A percentile compares a stretch with the other conserved stretches of the same genome.
phyloP scores from a whole-genome alignment of 352 stramenopile genomes.

The Phytopythium cucurbitacearum region DNA sequence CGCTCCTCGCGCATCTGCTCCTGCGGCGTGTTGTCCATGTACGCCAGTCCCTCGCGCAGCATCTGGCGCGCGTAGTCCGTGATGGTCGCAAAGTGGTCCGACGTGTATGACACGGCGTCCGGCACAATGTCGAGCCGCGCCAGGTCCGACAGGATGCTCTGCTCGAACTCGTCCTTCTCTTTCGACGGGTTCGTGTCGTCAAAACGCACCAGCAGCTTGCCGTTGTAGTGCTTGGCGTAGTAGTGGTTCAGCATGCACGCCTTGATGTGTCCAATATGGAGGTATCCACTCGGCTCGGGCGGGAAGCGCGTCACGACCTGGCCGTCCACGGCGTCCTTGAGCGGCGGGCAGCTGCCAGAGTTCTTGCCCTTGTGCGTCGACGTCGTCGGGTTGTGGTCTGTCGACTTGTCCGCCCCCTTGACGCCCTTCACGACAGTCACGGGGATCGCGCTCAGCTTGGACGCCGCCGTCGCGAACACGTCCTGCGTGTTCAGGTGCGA shows the following conservation, averaged over 20 bases:
- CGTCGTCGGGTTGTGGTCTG: slow-evolving; percentile 16
- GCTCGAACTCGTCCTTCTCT: slow-evolving; percentile 99
- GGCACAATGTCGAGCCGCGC: slow-evolving; percentile 77
- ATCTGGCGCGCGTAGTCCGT: slow-evolving; percentile 91
- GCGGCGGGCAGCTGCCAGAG: slow-evolving; percentile 86
- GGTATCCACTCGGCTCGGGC: slow-evolving; percentile 97
- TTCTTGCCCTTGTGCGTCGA: slow-evolving; percentile 71
- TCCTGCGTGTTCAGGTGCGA: slow-evolving; percentile 50
- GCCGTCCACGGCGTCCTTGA: slow-evolving; percentile 93
- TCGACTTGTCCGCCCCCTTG: slow-evolving; percentile 8
- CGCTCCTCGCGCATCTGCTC: slow-evolving; percentile 96
- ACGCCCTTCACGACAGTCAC: slow-evolving; percentile 11
- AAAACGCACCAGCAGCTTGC: slow-evolving; percentile 98
- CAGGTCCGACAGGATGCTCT: slow-evolving; percentile 92
- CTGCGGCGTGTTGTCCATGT: slow-evolving; percentile 99
- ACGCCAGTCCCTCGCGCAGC: slow-evolving; percentile 94
- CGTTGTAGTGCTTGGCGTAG: slow-evolving; percentile 97
- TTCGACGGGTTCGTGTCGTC: slow-evolving; percentile 99
- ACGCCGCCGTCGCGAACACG: slow-evolving; percentile 43
- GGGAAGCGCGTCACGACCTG: slow-evolving; percentile 98
- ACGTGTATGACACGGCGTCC: slow-evolving; percentile 94
- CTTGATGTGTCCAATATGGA: slow-evolving; percentile 99
- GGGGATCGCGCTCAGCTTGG: slow-evolving; percentile 49
- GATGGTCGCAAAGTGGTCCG: slow-evolving; percentile 97
- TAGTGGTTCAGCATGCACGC: slow-evolving; percentile 99